Conservation (phyloP, 441 rosid genomes). For the Populus hybrid region DNA sequence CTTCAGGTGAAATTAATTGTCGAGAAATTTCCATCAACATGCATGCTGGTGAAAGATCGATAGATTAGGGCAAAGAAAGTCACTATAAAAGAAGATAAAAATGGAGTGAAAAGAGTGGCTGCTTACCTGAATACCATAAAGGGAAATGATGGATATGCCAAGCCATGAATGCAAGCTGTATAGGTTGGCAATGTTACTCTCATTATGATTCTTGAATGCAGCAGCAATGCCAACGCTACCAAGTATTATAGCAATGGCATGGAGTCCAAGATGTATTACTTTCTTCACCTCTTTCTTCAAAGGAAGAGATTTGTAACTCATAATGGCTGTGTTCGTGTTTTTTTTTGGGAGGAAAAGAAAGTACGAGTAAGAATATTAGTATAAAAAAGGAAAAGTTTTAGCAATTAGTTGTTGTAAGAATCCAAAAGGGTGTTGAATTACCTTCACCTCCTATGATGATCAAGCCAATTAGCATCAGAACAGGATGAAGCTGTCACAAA, state of each 20-base stretch:
- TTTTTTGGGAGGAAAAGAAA: background rate
- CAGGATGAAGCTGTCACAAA: slow-evolving; percentile 74
- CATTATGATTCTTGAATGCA: slow-evolving; percentile 87
- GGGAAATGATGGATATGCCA: slow-evolving; percentile 65
- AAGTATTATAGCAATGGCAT: slow-evolving; percentile 66
- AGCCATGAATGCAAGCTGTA: slow-evolving; percentile 97
- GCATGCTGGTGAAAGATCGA: too few relatives aligned
- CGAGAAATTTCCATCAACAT: too few relatives aligned
- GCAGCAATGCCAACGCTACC: slow-evolving; percentile 68
- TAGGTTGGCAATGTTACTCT: slow-evolving; percentile 68
- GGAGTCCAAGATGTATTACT: slow-evolving; percentile 66
- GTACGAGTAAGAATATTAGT: background rate
- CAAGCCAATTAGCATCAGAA: slow-evolving; percentile 82
- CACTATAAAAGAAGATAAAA: background rate
- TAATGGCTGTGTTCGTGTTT: slow-evolving; percentile 37
- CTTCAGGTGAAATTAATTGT: too few relatives aligned
- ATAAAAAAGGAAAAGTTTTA: background rate
- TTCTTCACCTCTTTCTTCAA: slow-evolving; percentile 71
- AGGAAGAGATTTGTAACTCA: slow-evolving; percentile 71
- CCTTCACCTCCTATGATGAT: slow-evolving; percentile 93
- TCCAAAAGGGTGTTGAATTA: slow-evolving; percentile 23
- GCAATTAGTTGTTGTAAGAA: background rate
- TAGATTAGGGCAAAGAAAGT: background rate
- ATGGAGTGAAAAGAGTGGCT: background rate
- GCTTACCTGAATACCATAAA: slow-evolving; percentile 78